A percentile compares a stretch with the other conserved stretches of the same genome.
Conservation (phyloP, 768 basidiomycete genomes). For the Auriscalpium vulgare region DNA sequence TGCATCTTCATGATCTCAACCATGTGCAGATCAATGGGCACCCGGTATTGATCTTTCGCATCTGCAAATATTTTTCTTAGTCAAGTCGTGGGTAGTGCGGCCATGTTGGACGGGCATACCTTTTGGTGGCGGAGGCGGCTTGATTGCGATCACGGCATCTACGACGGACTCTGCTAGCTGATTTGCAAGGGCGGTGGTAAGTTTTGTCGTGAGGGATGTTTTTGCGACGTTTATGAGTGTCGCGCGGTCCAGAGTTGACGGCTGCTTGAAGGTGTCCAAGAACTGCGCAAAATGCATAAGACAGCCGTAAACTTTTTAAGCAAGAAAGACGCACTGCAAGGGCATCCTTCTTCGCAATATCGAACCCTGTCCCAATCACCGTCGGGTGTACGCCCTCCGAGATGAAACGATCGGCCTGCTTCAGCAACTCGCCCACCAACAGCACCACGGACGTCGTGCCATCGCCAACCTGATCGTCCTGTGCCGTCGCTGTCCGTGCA, state of each 20-base stretch:
- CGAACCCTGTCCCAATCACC: conserved; percentile 91
- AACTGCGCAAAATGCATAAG: conserved; percentile 50
- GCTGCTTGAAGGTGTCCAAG: conserved; percentile 82
- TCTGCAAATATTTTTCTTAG: conserved; percentile 27
- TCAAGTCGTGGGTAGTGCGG: conserved; percentile 7
- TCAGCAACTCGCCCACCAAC: conserved; percentile 90
- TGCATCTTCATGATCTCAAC: conserved; percentile 99
- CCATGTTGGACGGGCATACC: conserved; percentile 33
- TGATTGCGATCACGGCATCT: conserved; percentile 89
- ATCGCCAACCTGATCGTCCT: conserved; percentile 98
- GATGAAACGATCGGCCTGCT: conserved; percentile 96
- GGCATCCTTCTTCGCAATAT: conserved; percentile 96
- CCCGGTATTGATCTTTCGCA: conserved; percentile 59
- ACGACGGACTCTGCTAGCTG: conserved; percentile 89
- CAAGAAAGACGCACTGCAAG: conserved; percentile 50
- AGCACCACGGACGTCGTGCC: conserved; percentile 97
- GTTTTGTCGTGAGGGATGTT: conserved; percentile 94
- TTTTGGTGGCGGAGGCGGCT: conserved; percentile 53
- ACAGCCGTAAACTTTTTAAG: conserved; percentile 6
- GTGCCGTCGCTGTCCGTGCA: conserved; percentile 94
- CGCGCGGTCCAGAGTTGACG: conserved; percentile 73
- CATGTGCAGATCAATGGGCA: conserved; percentile 98
- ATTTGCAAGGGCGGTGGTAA: conserved; percentile 74
- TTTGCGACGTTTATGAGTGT: conserved; percentile 89
- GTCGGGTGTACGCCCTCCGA: conserved; percentile 98